These are phyloP conservation scores for Nadsonia fulvescens DNA, from an alignment of 805 yeast genomes.

Conservation along the genomic window DNA sequence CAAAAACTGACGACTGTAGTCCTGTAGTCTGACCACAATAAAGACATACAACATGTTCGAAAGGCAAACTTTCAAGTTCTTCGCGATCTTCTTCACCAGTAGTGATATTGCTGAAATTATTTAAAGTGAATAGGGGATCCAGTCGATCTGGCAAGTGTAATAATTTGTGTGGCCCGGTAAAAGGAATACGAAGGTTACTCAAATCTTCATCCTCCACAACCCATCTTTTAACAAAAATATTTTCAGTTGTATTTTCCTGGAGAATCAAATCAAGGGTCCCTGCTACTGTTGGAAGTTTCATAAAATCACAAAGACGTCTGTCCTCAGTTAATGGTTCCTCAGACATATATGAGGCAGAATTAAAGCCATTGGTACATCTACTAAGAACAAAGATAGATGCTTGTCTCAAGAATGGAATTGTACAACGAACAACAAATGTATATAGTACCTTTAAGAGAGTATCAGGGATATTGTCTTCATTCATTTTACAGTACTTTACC, in stretches of 20 bases:
- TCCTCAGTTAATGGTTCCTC: too few species aligned
- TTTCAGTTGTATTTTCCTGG: constrained; percentile 7
- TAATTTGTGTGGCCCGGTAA: constrained; percentile 1
- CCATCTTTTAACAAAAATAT: constrained; percentile 3
- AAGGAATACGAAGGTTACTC: too few species aligned
- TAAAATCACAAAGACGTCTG: constrained; percentile 30
- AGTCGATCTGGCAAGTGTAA: constrained; percentile 47
- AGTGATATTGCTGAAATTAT: too few species aligned
- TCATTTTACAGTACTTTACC: too few species aligned
- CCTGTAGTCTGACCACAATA: constrained; percentile 59
- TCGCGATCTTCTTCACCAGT: too few species aligned
- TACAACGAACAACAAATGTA: too few species aligned
- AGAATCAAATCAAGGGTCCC: constrained; percentile 9
- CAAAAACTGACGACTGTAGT: constrained; percentile 39
- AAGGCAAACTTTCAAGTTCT: too few species aligned
- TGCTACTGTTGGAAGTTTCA: constrained; percentile 25
- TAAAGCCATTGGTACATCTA: constrained; percentile 29
- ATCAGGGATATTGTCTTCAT: too few species aligned
- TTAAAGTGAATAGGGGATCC: constrained; percentile 43
- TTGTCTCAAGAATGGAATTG: constrained; percentile 54
- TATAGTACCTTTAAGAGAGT: too few species aligned
- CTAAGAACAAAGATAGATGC: constrained; percentile 38
- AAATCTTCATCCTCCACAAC: too few species aligned
- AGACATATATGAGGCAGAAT: too few species aligned
- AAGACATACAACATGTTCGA: constrained; percentile 74